A percentile compares a stretch with the other conserved stretches of the same genome.
These are phyloP conservation scores for Termitomyces sp. DNA, from an alignment of 768 basidiomycete species.

Conservation along the genomic window DNA sequence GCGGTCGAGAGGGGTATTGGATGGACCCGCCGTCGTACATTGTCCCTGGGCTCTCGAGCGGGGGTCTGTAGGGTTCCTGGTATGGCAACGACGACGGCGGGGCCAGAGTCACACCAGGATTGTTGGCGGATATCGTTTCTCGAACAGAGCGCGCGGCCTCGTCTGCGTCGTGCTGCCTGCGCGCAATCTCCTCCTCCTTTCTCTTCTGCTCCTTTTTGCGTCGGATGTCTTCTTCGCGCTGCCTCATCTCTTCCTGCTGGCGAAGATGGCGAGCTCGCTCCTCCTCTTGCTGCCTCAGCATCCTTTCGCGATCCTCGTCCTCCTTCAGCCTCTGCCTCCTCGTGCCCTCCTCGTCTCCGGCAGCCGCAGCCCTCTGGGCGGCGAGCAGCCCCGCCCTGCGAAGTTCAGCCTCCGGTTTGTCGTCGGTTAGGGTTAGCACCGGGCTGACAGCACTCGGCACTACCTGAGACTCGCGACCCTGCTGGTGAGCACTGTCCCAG, in stretches of 20 bases:
- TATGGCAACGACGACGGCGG: too few relatives aligned
- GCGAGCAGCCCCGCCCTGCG: conserved; percentile 16
- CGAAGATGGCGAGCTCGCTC: too few relatives aligned
- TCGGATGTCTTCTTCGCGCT: conserved; percentile 38
- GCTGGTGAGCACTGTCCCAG: conserved; percentile 42
- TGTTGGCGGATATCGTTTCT: too few relatives aligned
- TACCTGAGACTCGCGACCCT: too few relatives aligned
- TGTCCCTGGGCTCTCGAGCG: conserved; percentile 54
- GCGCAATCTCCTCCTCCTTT: neutral
- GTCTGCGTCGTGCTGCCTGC: conserved; percentile 41
- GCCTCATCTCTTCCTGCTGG: too few relatives aligned
- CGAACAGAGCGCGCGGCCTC: too few relatives aligned
- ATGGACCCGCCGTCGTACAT: conserved; percentile 31
- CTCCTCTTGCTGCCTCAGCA: too few relatives aligned
- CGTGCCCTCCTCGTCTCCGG: conserved; percentile 3
- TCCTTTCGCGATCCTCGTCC: conserved; percentile 13
- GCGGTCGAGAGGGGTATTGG: conserved; percentile 7
- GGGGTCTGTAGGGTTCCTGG: conserved; percentile 27
- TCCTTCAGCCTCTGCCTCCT: conserved; percentile 33
- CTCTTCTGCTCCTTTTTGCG: conserved; percentile 28
- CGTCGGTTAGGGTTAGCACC: too few relatives aligned
- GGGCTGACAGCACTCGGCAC: too few relatives aligned
- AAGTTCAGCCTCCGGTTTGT: conserved; percentile 2
- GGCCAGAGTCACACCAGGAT: too few relatives aligned
- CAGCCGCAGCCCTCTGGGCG: conserved; percentile 15